Evolutionary conservation across 2,329 filamentous ascomycete species (phyloP), one percentile per base, ranked within the genome.

Genomic region (Teratosphaeria nubilosa): DNA sequence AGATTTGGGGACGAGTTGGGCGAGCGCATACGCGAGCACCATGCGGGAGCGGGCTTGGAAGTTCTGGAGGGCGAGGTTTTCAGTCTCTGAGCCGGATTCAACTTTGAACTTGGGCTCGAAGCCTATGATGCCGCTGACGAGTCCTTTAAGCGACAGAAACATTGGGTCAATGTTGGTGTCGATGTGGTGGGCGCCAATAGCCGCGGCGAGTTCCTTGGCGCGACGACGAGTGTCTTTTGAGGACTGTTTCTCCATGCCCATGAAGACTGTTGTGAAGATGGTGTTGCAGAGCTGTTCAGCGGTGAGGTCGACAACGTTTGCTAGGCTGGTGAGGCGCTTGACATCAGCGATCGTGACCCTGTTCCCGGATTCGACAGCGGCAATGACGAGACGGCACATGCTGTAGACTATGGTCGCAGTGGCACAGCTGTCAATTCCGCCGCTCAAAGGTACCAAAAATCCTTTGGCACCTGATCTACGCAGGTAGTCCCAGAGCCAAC

Each of bases 151-250:
- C 0, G 86, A 81, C 22, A 80, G 75, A 60, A 85, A 83, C 9
- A 86, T 79, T 1, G 79, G 78, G 67, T 92, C 89, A 58, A 92
- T 90, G 66, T 90, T 83, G 51, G 90, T 76, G 66, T 91, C 82
- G 3, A 82, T 78, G 68, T 94, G 90, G 66, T 90, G 85, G 16
- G 82, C 78, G 2, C 88, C 88, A 56, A 92, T 90, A 4, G 76
- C 78, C 3, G 76, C 68, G 1, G 78, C 73, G 2, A 92, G 77
- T 0, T 80, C 77, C 66, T 81, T 81, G 1, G 89, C 86, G 30
- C 89, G 78, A 53, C 79, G 76, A 10, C 88, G 76, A 0, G 88
- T 91, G 62, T 90, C 86, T 50, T 76, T 74, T 54, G 82, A 85
- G 50, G 86, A 86, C 62, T 86, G 82, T 63, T 78, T 75, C 67